These are phyloP conservation scores for Colletotrichum siamense DNA, from an alignment of 2,329 filamentous ascomycete genomes.

Conservation along the genomic window DNA sequence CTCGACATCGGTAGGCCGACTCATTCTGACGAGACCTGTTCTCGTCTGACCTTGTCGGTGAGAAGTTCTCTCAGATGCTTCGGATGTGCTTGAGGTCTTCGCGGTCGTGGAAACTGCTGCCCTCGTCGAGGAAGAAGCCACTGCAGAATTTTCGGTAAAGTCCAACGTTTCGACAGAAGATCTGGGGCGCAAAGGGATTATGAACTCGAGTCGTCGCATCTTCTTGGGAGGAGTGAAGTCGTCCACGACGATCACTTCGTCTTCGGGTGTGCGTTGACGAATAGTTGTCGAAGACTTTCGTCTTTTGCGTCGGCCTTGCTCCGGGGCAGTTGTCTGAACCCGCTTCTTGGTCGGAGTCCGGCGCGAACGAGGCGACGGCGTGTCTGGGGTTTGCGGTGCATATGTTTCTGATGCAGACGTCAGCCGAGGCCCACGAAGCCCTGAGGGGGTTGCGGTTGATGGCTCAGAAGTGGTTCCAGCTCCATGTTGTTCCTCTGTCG, in stretches of 20 bases:
- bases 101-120: background rate
- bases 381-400: background rate
- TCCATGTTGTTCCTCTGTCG: background rate
- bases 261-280: background rate
- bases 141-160: background rate
- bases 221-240: background rate
- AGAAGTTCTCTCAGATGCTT: background rate
- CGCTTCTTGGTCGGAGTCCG: background rate
- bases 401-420: background rate
- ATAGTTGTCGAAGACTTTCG: background rate
- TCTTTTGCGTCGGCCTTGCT: background rate
- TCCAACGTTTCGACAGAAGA: background rate
- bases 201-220: background rate
- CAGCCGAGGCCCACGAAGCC: background rate
- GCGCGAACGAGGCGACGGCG: background rate
- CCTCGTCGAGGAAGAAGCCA: background rate
- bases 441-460: background rate
- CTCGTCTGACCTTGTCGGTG: background rate
- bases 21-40: background rate
- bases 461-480: background rate
- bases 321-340: background rate
- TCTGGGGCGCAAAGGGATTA: background rate
- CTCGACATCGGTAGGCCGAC: background rate
- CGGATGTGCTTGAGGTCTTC: background rate
- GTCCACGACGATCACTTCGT: background rate